Percentiles rank a stretch among this genome's conserved stretches.
Evolutionary conservation across 1,284 basidiomycete genomes (phyloP).

Genomic region (Irpex sp.): DNA sequence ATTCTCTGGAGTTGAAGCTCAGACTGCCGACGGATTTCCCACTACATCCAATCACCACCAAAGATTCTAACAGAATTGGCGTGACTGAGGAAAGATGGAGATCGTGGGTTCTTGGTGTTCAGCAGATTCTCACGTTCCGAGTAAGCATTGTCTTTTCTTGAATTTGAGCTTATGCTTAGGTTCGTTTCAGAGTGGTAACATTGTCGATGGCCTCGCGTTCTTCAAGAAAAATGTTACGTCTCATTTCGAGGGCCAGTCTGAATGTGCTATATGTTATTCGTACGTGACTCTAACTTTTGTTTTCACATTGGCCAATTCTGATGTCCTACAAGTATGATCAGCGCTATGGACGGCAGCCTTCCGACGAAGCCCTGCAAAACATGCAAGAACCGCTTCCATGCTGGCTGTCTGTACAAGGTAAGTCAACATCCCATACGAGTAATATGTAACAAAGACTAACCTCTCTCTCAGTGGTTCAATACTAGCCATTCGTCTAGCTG

Average conservation of each 20-base stretch:
- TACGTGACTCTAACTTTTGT: constrained; percentile 35
- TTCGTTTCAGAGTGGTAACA: constrained; percentile 75
- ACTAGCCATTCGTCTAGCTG: constrained; percentile 87
- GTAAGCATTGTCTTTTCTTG: constrained; percentile 39
- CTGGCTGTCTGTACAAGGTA: constrained; percentile 87
- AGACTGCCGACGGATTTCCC: constrained; percentile 92
- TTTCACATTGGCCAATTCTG: not conserved
- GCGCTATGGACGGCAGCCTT: constrained; percentile 83
- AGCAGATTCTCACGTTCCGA: constrained; percentile 87
- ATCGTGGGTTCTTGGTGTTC: constrained; percentile 91
- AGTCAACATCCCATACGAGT: constrained; percentile 14
- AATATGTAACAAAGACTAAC: not conserved
- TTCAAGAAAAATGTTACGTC: constrained; percentile 94
- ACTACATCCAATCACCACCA: constrained; percentile 83
- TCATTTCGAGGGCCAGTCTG: constrained; percentile 91
- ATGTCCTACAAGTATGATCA: constrained; percentile 74
- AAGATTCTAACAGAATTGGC: constrained; percentile 71
- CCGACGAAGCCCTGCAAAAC: constrained; percentile 93
- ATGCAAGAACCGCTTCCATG: constrained; percentile 95
- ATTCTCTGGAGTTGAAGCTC: constrained; percentile 88
- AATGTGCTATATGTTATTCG: constrained; percentile 95
- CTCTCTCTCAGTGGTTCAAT: constrained; percentile 77
- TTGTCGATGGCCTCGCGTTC: constrained; percentile 87
- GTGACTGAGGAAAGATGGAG: constrained; percentile 92
- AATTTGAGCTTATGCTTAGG: not conserved